phyloP scores from a whole-genome alignment of 805 yeast species.

The Cyberlindnera galapagoensis region DNA sequence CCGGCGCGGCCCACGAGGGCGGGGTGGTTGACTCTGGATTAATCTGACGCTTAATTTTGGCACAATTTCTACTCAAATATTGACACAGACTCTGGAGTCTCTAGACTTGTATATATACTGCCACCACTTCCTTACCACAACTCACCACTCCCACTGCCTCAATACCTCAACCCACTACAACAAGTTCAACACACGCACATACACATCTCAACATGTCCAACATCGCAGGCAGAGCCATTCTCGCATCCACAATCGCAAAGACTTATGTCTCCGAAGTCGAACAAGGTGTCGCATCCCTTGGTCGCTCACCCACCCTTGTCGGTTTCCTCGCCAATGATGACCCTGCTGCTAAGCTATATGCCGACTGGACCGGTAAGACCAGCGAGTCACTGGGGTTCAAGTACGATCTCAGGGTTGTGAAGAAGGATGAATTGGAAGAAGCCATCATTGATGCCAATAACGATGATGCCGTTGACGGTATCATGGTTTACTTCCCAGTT shows the following conservation, averaged over 20 bases:
- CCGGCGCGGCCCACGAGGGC: no score
- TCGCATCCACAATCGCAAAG: slow-evolving; percentile 86
- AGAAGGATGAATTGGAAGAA: slow-evolving; percentile 81
- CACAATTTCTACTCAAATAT: no score
- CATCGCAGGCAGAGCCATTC: slow-evolving; percentile 59
- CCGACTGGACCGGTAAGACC: slow-evolving; percentile 93
- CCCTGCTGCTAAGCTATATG: slow-evolving; percentile 94
- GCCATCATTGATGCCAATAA: slow-evolving; percentile 75
- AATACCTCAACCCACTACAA: no score
- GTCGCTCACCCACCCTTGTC: slow-evolving; percentile 66
- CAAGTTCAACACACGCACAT: no score
- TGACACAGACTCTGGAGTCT: no score
- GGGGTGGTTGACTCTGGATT: no score
- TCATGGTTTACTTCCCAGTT: slow-evolving; percentile 96
- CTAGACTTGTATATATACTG: no score
- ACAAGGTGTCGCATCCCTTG: slow-evolving; percentile 45
- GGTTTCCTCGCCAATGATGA: slow-evolving; percentile 90
- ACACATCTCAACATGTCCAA: slow-evolving; percentile 20
- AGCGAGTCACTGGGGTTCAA: slow-evolving; percentile 79
- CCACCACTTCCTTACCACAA: no score
- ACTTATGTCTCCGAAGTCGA: slow-evolving; percentile 68
- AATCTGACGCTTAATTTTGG: no score
- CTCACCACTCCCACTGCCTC: slow-evolving; percentile 1
- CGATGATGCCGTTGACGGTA: slow-evolving; percentile 75
- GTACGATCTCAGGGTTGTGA: slow-evolving; percentile 66